phyloP scores from a whole-genome alignment of 192 early-diverging fungal species.

The Phlyctochytrium bullatum region DNA sequence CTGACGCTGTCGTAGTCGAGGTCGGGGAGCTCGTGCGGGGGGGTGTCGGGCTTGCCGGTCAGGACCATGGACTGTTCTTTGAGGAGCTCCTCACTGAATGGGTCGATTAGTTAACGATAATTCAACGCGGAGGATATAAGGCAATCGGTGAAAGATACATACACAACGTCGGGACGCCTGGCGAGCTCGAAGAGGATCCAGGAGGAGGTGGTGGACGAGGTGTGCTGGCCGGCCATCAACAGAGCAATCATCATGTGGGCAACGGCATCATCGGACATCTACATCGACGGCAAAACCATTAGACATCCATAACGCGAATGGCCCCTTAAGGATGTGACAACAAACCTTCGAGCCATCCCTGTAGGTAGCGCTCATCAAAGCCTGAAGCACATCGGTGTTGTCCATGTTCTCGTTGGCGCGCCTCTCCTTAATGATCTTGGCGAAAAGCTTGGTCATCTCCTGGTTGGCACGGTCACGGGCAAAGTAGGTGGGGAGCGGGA shows the following conservation, averaged over 20 bases:
- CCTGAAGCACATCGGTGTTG: slow-evolving; percentile 70
- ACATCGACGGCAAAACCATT: slow-evolving; percentile 19
- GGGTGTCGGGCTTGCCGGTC: slow-evolving; percentile 55
- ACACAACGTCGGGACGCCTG: slow-evolving; percentile 64
- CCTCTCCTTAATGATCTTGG: slow-evolving; percentile 77
- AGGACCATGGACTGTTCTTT: slow-evolving; percentile 67
- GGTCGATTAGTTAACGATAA: not conserved
- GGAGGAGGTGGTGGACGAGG: slow-evolving; percentile 83
- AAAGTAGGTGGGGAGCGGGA: slow-evolving; percentile 86
- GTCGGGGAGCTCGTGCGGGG: slow-evolving; percentile 41
- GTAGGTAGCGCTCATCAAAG: slow-evolving; percentile 82
- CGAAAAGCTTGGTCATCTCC: slow-evolving; percentile 79
- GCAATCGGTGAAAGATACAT: slow-evolving; percentile 15
- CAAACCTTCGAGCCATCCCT: slow-evolving; percentile 81
- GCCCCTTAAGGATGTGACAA: too few relatives aligned
- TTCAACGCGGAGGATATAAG: not conserved
- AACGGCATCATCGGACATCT: slow-evolving; percentile 78
- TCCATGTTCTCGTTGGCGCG: slow-evolving; percentile 41
- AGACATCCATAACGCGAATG: not conserved
- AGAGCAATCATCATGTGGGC: slow-evolving; percentile 97
- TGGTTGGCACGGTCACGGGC: slow-evolving; percentile 80
- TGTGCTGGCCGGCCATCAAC: slow-evolving; percentile 98
- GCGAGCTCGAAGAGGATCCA: slow-evolving; percentile 92
- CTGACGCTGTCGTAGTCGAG: slow-evolving; percentile 69
- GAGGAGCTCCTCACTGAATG: slow-evolving; percentile 47